These are phyloP conservation scores for Endothia cerciana DNA, from an alignment of 2,329 filamentous ascomycete genomes.

Conservation along the genomic window DNA sequence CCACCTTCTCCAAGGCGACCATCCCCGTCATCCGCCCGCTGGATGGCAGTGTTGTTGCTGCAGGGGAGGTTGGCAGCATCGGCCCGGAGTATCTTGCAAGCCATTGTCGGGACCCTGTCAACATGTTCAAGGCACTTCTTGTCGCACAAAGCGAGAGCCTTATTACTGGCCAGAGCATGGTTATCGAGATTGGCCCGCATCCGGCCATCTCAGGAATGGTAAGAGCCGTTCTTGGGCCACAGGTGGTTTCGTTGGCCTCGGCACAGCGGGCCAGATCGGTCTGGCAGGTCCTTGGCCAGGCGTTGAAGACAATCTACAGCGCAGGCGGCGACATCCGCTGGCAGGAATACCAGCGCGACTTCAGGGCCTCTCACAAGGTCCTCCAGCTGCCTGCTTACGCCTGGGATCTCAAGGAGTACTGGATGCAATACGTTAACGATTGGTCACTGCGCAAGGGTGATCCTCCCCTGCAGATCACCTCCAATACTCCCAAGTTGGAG, in stretches of 20 bases:
- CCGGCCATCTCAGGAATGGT: slow-evolving; percentile 71
- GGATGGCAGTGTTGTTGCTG: slow-evolving; percentile 60
- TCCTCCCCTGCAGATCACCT: slow-evolving; percentile 34
- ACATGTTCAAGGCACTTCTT: slow-evolving; percentile 67
- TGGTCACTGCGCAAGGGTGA: slow-evolving; percentile 23
- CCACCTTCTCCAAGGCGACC: slow-evolving; percentile 40
- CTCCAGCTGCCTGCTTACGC: slow-evolving; percentile 12
- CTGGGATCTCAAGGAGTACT: slow-evolving; percentile 24
- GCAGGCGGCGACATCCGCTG: slow-evolving; percentile 7
- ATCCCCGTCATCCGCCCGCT: slow-evolving; percentile 59
- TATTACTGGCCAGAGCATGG: slow-evolving; percentile 68
- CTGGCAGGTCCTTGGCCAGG: background rate
- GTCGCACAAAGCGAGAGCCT: slow-evolving; percentile 58
- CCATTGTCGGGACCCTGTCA: slow-evolving; percentile 69
- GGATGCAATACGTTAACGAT: slow-evolving; percentile 22
- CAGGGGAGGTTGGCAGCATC: slow-evolving; percentile 47
- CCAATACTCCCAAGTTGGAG: background rate
- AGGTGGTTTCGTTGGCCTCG: background rate
- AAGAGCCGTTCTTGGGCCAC: slow-evolving; percentile 60
- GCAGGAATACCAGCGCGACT: slow-evolving; percentile 17
- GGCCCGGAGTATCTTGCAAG: slow-evolving; percentile 65
- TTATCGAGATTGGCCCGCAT: slow-evolving; percentile 76
- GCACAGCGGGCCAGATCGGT: background rate
- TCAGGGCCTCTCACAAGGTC: slow-evolving; percentile 2
- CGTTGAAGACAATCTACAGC: background rate